phyloP scores from a whole-genome alignment of 306 rosid genomes.

The Pachyrhizus erosus region DNA sequence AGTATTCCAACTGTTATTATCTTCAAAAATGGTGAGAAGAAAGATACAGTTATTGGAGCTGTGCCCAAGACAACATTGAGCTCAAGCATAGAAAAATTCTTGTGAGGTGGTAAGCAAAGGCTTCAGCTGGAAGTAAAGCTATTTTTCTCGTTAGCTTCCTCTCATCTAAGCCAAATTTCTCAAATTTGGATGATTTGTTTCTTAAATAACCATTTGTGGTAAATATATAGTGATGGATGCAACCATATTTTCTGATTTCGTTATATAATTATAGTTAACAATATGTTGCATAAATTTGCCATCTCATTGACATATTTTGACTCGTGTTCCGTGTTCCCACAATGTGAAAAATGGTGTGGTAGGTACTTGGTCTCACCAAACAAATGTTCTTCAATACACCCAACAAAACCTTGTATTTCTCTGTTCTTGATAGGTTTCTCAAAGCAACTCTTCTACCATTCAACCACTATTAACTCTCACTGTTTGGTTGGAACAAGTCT shows the following conservation, averaged over 20 bases:
- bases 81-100: slow-evolving; percentile 81
- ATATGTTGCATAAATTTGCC: slow-evolving; percentile 25
- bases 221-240: slow-evolving; percentile 61
- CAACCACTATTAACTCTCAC: too few relatives aligned
- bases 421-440: too few relatives aligned
- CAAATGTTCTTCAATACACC: too few relatives aligned
- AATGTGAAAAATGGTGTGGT: too few relatives aligned
- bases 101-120: slow-evolving; percentile 57
- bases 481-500: too few relatives aligned
- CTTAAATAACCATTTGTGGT: slow-evolving; percentile 46
- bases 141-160: slow-evolving; percentile 45
- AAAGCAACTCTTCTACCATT: too few relatives aligned
- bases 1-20: slow-evolving; percentile 90
- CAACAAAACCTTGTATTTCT: too few relatives aligned
- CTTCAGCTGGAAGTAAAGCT: slow-evolving; percentile 49
- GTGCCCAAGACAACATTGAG: slow-evolving; percentile 85
- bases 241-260: slow-evolving; percentile 32
- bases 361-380: too few relatives aligned
- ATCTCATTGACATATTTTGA: neutral
- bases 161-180: slow-evolving; percentile 43
- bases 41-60: slow-evolving; percentile 82
- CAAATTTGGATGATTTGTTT: slow-evolving; percentile 46
- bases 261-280: slow-evolving; percentile 43
- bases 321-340: neutral
- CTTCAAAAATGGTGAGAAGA: slow-evolving; percentile 87